Conservation (phyloP, 768 basidiomycete genomes). For the Auriscalpium vulgare region DNA sequence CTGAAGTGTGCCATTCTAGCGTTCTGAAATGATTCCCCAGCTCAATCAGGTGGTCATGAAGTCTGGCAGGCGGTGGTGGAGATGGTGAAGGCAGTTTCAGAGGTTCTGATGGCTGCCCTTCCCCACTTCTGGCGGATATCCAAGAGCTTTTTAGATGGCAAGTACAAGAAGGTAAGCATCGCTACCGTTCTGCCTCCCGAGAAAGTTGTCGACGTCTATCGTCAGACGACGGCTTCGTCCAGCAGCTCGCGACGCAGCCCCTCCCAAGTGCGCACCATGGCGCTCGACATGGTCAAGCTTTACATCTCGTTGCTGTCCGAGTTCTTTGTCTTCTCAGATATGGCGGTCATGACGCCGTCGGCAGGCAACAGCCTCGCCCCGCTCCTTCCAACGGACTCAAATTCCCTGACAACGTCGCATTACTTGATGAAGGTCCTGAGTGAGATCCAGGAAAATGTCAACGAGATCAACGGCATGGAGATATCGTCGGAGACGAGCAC, state of each 20-base stretch:
- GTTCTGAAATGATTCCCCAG: conserved; percentile 28
- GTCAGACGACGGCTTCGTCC: conserved; percentile 22
- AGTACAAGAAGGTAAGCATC: conserved; percentile 68
- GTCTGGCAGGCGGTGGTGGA: conserved; percentile 76
- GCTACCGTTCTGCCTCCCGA: neutral
- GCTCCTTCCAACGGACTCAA: conserved; percentile 65
- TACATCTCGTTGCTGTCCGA: conserved; percentile 81
- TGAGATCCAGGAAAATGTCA: conserved; percentile 82
- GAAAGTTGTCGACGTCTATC: neutral
- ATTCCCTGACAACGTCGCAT: conserved; percentile 74
- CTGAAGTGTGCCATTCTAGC: neutral
- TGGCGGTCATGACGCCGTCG: conserved; percentile 56
- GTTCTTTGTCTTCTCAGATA: conserved; percentile 78
- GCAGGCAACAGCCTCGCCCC: conserved; percentile 33
- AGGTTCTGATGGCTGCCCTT: conserved; percentile 73
- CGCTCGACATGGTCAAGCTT: conserved; percentile 75
- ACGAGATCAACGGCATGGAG: conserved; percentile 73
- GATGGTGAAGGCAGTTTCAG: conserved; percentile 82
- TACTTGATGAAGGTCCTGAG: conserved; percentile 73
- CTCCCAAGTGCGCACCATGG: conserved; percentile 80
- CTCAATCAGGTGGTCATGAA: conserved; percentile 61
- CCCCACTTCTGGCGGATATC: conserved; percentile 94
- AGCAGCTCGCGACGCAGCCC: conserved; percentile 64
- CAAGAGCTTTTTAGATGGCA: conserved; percentile 86
- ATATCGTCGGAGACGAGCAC: conserved; percentile 68